Evolutionary conservation across 495 filamentous ascomycete species (phyloP), one percentile per base, ranked within the genome.

Genomic region (Hamigera avellanea): DNA sequence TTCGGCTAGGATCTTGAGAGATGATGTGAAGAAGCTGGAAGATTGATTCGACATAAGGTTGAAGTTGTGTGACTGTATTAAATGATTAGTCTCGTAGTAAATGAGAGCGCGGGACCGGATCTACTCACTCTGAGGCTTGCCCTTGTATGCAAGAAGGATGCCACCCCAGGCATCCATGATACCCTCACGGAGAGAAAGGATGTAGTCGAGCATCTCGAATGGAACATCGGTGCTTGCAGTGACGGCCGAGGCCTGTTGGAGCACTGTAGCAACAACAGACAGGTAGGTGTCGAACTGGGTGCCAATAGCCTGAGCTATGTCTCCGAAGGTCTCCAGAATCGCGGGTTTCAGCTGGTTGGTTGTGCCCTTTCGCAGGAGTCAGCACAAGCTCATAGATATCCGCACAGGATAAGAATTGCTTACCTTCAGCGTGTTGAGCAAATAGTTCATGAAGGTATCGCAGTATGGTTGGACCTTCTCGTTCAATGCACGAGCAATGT

Each of bases 151-250:
- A 53, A 87, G 74, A 42, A 98, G 82, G 32, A 89, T 87, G 49
- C 91, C 91, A 53, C 84, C 87, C 86, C 93, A 98, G 12, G 91
- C 91, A 72, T 98, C 91, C 83, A 95, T 94, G 40, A 96, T 94
- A 48, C 89, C 91, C 54, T 98, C 91, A 38, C 91, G 78, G 34
- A 98, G 73, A 12, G 87, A 93, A 43, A 93, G 74, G 43, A 98
- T 76, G 52, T 98, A 98, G 57, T 96, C 89, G 21, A 87, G 73
- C 80, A 95, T 93, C 47, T 98, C 91, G 39, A 85, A 86, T 29
- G 65, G 70, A 26, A 78, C 76, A 48, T 88, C 83, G 27, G 72
- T 61, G 35, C 66, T 70, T 25, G 78, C 72, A 8, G 80, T 81
- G 26, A 96, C 84, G 13, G 67, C 73, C 26, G 87, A 83, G 30